Conservation (phyloP, 2,329 filamentous ascomycete species). For the Calonectria hongkongensis region DNA sequence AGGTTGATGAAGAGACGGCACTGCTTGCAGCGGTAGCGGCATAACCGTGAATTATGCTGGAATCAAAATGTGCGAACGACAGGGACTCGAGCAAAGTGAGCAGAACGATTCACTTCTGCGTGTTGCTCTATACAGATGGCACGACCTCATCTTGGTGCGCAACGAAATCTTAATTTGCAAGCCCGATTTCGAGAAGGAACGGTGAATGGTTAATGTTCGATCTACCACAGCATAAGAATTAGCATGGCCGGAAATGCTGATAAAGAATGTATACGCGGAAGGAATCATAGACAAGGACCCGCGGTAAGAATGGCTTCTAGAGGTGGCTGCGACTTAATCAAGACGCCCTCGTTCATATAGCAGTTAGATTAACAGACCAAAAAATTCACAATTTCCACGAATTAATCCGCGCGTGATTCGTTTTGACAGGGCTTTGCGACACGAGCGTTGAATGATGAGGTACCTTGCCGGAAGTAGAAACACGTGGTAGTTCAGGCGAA, state of each 20-base stretch:
- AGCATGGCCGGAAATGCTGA: not conserved
- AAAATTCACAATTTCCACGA: conserved; percentile 1
- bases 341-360: conserved; percentile 13
- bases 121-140: no score
- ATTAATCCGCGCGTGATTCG: not conserved
- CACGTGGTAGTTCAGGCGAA: not conserved
- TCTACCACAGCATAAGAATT: no score
- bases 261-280: not conserved
- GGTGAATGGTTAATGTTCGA: not conserved
- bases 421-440: not conserved
- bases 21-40: conserved; percentile 19
- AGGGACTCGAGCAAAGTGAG: not conserved
- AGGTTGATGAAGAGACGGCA: conserved; percentile 33
- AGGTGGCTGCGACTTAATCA: not conserved
- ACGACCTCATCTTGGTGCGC: not conserved
- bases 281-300: conserved; percentile 1
- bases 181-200: not conserved
- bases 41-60: not conserved
- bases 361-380: conserved; percentile 10
- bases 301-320: not conserved
- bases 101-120: not conserved
- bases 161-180: not conserved
- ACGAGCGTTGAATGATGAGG: not conserved
- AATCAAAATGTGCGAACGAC: not conserved
- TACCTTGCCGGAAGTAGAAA: not conserved